Evolutionary conservation across 768 basidiomycete species (phyloP), one percentile per base, ranked within the genome.

Genomic region (Rhizopogon vinicolor): DNA sequence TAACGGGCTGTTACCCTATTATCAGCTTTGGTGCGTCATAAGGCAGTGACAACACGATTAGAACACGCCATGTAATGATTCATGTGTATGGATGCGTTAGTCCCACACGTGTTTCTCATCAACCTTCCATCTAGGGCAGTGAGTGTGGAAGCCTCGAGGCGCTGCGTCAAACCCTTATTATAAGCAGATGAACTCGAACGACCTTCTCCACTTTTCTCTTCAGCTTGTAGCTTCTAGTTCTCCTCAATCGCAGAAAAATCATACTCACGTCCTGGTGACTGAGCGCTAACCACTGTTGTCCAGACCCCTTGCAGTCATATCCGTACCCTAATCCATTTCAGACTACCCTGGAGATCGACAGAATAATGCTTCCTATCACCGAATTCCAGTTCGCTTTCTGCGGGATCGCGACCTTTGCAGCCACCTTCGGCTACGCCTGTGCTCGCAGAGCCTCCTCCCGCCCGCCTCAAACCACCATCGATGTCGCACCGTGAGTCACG

Each of bases 331-430:
- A 49, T 49, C 19, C 48, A 16, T 37, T 22, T 49, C 35, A 25
- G 8, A 14, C 37, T 49, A 37, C 18, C 35, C 19, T 31, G 33
- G 13, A 22, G 35, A 37, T 49, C 5, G 19, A 35, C 33, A 14
- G 37, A 49, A 58, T 54, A 40, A 83, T 81, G 78, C 67, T 83
- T 58, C 78, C 80, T 50, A 72, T 78, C 14, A 70, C 71, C 51
- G 83, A 84, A 57, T 72, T 82, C 64, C 82, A 78, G 67, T 73
- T 81, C 56, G 77, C 82, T 29, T 75, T 82, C 53, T 79, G 76
- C 51, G 79, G 82, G 57, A 71, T 85, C 54, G 82, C 83, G 31
- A 83, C 82, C 14, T 76, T 84, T 59, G 82, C 83, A 52, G 83
- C 82, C 7, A 80, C 79, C 13, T 75, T 84, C 25, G 80, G 83